phyloP scores from a whole-genome alignment of 2,329 filamentous ascomycete species.

The Huntiella decipiens region DNA sequence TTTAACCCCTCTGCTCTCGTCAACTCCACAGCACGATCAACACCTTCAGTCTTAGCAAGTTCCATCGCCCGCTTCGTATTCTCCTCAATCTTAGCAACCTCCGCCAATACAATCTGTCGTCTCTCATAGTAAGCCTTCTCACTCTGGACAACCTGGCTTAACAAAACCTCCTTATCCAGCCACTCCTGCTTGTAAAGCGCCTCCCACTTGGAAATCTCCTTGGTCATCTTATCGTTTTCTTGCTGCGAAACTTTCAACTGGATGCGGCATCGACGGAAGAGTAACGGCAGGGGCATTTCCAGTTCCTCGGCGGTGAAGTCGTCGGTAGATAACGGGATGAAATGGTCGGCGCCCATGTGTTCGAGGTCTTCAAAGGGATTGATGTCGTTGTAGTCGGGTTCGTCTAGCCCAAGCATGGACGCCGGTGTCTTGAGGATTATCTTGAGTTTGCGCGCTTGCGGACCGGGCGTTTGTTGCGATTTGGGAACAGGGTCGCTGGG shows the following conservation, averaged over 20 bases:
- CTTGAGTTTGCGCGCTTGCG: slow-evolving; percentile 35
- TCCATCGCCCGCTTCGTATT: slow-evolving; percentile 13
- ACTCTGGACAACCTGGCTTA: slow-evolving; percentile 50
- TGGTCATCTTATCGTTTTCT: slow-evolving; percentile 43
- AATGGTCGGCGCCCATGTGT: slow-evolving; percentile 26
- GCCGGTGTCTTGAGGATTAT: slow-evolving; percentile 44
- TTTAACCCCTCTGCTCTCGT: neutral
- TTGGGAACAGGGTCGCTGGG: slow-evolving; percentile 52
- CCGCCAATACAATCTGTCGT: slow-evolving; percentile 28
- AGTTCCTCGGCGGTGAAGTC: slow-evolving; percentile 50
- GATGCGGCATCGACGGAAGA: slow-evolving; percentile 48
- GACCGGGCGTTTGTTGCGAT: slow-evolving; percentile 14
- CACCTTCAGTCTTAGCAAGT: slow-evolving; percentile 2
- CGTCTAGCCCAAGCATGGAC: slow-evolving; percentile 36
- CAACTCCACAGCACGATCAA: slow-evolving; percentile 1
- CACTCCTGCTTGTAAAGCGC: slow-evolving; percentile 51
- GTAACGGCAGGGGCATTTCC: slow-evolving; percentile 34
- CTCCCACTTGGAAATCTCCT: slow-evolving; percentile 48
- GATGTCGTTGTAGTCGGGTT: slow-evolving; percentile 31
- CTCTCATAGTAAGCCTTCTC: slow-evolving; percentile 48
- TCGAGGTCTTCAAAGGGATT: slow-evolving; percentile 26
- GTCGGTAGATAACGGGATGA: slow-evolving; percentile 34
- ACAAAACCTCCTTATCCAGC: slow-evolving; percentile 58
- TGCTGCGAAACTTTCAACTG: slow-evolving; percentile 56
- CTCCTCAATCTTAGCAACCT: slow-evolving; percentile 17